These are phyloP conservation scores for Debaryomyces castellii DNA, from an alignment of 805 yeast genomes.

Conservation along the genomic window DNA sequence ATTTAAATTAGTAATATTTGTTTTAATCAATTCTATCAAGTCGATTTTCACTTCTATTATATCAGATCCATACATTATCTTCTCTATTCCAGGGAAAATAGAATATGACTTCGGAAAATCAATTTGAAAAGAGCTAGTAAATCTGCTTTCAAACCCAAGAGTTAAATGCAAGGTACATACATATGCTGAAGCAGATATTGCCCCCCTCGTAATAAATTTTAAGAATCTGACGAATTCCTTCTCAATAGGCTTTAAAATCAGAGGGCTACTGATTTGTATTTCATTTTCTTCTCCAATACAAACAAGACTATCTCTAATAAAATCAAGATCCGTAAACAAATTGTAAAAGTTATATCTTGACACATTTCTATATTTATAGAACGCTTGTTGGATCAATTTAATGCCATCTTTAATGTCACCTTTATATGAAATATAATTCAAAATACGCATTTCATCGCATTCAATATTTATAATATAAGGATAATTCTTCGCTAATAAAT, in stretches of 20 bases:
- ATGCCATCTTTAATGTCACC: slow-evolving; percentile 9
- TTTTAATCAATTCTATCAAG: slow-evolving; percentile 7
- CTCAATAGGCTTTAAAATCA: slow-evolving; percentile 4
- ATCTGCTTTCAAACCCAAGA: slow-evolving; percentile 1
- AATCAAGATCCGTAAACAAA: slow-evolving; percentile 6
- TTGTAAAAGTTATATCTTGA: slow-evolving; percentile 13
- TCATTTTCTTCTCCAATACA: slow-evolving; percentile 2
- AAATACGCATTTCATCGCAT: slow-evolving; percentile 13
- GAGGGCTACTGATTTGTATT: background rate
- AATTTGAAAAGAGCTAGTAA: slow-evolving; percentile 9
- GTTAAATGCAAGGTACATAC: slow-evolving; percentile 1
- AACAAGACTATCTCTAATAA: background rate
- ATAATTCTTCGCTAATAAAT: slow-evolving; percentile 4
- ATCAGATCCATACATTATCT: slow-evolving; percentile 9
- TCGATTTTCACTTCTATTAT: slow-evolving; percentile 10
- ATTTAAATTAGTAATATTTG: slow-evolving; percentile 2
- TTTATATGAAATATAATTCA: slow-evolving; percentile 9
- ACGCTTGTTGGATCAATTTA: slow-evolving; percentile 6
- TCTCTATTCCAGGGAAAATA: slow-evolving; percentile 2
- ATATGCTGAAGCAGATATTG: slow-evolving; percentile 9
- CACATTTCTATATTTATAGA: slow-evolving; percentile 7
- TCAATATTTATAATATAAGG: slow-evolving; percentile 12
- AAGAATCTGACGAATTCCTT: slow-evolving; percentile 10
- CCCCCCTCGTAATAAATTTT: slow-evolving; percentile 10
- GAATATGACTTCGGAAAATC: slow-evolving; percentile 2